Base-by-base conservation (phyloP, 352 stramenopile species). In the Phytophthora sojae region DNA sequence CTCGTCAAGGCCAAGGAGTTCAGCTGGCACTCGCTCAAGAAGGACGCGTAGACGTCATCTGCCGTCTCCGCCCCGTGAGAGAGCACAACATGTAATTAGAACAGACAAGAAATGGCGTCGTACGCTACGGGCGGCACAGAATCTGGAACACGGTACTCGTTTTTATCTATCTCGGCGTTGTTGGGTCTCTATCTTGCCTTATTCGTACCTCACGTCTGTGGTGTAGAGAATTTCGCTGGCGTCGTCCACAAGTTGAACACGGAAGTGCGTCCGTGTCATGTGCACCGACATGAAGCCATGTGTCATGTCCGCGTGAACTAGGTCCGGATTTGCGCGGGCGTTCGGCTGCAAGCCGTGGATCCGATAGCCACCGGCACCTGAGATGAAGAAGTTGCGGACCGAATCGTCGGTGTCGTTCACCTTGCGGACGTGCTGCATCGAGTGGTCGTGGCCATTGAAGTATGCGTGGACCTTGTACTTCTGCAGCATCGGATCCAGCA, bases 371-470 rank as follows among this genome's bases (percentile, higher is more conserved):
- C 89, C 89, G 47, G 87, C 89, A n/a, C 89, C 89, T 0, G 86
- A 91, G 12, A 93, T 76, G 50, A 96, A 96, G 67, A 91, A 95
- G 67, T 95, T 85, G 62, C 86, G 85, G 17, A 74, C 65, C 58
- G 81, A 86, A 2, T 68, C 67, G 29, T 80, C 59, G 2, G 57
- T 67, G 29, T 84, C 79, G 35, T 42, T 42, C 35, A 75, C 45
- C 50, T 89, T 87, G 45, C 79, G 83, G 35, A 96, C 79, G 71
- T 96, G 89, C 69, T 96, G 85, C 74, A 95, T 82, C 51, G 76
- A 91, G 71, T 96, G 89, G 67, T 96, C 89, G 59, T 96, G 89
- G 51, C 89, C 89, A 47, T 86, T 96, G 61, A 96, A 95, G 72
- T 96, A 96, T 44, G 88, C 88, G 61, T 96, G 86, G 11, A 96